A percentile compares a stretch with the other conserved stretches of the same genome.
Evolutionary conservation across 805 yeast genomes (phyloP).

Genomic region (Candida nonsorbophila): DNA sequence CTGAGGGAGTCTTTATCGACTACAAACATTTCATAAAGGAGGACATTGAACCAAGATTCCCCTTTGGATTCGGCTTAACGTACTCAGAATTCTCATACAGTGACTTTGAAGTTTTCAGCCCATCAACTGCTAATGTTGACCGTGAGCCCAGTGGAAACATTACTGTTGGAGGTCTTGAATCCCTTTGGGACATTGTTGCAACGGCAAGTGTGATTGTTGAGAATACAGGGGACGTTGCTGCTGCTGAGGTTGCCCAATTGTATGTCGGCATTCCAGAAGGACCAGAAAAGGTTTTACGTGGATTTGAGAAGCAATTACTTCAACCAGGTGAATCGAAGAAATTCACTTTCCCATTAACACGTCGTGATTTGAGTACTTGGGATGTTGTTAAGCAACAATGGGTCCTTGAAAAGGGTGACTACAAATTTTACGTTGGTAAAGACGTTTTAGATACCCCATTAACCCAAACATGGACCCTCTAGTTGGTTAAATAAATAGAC

Average conservation of each 20-base stretch:
- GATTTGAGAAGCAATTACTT: conserved; percentile 47
- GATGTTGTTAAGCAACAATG: conserved; percentile 48
- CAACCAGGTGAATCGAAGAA: conserved; percentile 32
- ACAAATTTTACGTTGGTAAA: conserved; percentile 38
- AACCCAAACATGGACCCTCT: no score
- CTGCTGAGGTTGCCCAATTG: conserved; percentile 45
- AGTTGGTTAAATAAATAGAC: no score
- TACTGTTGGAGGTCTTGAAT: conserved; percentile 54
- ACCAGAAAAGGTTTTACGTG: conserved; percentile 48
- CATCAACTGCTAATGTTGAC: conserved; percentile 38
- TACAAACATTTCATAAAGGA: conserved; percentile 52
- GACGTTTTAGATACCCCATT: conserved; percentile 2
- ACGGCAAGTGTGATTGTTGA: conserved; percentile 36
- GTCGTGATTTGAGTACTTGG: conserved; percentile 53
- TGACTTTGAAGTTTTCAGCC: conserved; percentile 32
- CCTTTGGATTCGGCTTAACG: conserved; percentile 56
- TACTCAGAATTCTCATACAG: conserved; percentile 36
- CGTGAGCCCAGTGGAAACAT: conserved; percentile 35
- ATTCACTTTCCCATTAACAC: conserved; percentile 37
- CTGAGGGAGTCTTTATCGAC: conserved; percentile 44
- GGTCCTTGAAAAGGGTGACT: conserved; percentile 49
- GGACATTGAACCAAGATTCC: conserved; percentile 48
- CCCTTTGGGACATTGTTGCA: conserved; percentile 47
- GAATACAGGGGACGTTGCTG: conserved; percentile 40
- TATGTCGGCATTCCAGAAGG: conserved; percentile 47